Evolutionary conservation across 345 rosid genomes (phyloP).

Genomic region (Geranium rotundifolium): DNA sequence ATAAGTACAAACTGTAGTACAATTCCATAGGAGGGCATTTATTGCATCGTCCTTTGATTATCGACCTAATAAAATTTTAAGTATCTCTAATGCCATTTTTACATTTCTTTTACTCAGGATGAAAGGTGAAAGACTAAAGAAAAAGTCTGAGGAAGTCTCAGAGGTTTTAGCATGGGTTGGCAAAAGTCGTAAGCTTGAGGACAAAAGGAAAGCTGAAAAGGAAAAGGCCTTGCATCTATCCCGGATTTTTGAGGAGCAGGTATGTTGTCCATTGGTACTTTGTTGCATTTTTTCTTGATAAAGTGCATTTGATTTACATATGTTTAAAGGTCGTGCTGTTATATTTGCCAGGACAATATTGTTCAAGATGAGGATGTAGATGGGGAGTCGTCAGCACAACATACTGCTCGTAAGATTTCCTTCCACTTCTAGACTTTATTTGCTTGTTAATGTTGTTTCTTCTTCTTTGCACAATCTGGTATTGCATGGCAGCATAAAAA

Average conservation of each 20-base stretch:
- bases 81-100: neutral
- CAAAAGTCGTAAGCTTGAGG: slow-evolving; percentile 69
- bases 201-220: slow-evolving; percentile 55
- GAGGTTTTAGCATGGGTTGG: slow-evolving; percentile 70
- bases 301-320: slow-evolving; percentile 4
- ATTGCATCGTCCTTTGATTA: neutral
- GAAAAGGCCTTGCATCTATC: slow-evolving; percentile 73
- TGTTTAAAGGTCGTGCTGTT: slow-evolving; percentile 6
- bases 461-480: neutral
- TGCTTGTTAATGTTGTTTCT: neutral
- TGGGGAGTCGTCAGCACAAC: slow-evolving; percentile 31
- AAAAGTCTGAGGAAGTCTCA: slow-evolving; percentile 47
- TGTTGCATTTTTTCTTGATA: slow-evolving; percentile 10
- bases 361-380: slow-evolving; percentile 53
- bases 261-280: slow-evolving; percentile 11
- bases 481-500: no score
- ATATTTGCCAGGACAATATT: slow-evolving; percentile 51
- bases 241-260: slow-evolving; percentile 87
- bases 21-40: neutral
- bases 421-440: slow-evolving; percentile 3
- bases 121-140: slow-evolving; percentile 68
- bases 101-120: slow-evolving; percentile 34
- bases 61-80: neutral
- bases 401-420: slow-evolving; percentile 28
- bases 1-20: no score